These are phyloP conservation scores for Globisporangium heterothallicum DNA, from an alignment of 352 stramenopile genomes.

Conservation along the genomic window DNA sequence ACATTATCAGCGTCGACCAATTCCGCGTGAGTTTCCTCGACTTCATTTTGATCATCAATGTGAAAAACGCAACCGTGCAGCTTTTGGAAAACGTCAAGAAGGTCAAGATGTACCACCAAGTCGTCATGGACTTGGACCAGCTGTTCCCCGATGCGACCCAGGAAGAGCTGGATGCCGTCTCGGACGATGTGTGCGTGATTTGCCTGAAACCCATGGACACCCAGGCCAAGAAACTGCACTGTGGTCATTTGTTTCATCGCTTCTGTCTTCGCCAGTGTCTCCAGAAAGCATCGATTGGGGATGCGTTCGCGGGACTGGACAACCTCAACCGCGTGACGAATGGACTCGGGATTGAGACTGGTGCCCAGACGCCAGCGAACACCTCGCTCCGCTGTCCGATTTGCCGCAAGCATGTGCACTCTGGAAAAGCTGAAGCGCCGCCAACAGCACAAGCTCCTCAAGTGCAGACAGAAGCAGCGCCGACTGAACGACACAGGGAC, in stretches of 20 bases:
- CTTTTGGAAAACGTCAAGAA: conserved; percentile 64
- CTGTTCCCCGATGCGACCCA: conserved; percentile 52
- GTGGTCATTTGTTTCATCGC: conserved; percentile 68
- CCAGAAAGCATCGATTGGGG: conserved; percentile 54
- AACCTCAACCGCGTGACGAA: conserved; percentile 25
- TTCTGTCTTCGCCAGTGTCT: conserved; percentile 74
- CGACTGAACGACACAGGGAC: neutral
- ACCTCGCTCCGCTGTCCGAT: conserved; percentile 51
- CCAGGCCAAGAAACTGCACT: conserved; percentile 68
- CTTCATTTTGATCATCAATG: conserved; percentile 73
- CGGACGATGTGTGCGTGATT: conserved; percentile 78
- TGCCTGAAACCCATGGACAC: conserved; percentile 66
- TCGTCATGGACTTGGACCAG: conserved; percentile 65
- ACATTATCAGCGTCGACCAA: conserved; percentile 76
- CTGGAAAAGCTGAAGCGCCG: conserved; percentile 23
- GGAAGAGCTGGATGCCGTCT: conserved; percentile 47
- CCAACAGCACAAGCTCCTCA: neutral
- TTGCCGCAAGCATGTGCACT: conserved; percentile 56
- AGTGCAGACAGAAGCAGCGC: neutral
- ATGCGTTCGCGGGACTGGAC: conserved; percentile 40
- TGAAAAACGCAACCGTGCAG: conserved; percentile 72
- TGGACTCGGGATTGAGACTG: conserved; percentile 29
- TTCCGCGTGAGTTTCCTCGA: conserved; percentile 77
- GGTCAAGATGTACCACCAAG: conserved; percentile 61
- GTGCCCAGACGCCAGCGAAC: conserved; percentile 8